phyloP scores from a whole-genome alignment of 129 eudicot genomes.

The Artemisia annua region DNA sequence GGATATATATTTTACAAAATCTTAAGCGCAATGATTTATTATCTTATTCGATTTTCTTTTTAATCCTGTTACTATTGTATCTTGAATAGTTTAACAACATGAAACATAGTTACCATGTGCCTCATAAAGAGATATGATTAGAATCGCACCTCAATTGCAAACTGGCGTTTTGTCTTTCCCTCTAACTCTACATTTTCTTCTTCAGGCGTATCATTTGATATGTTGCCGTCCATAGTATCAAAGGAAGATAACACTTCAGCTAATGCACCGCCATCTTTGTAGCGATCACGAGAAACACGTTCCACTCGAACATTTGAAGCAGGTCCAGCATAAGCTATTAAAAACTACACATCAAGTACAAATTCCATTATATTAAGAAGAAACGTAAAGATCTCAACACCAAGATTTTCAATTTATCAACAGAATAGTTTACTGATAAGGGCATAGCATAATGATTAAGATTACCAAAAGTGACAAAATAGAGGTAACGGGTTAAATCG shows the following conservation, averaged over 20 bases:
- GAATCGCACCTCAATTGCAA: conserved; percentile 52
- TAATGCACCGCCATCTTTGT: conserved; percentile 63
- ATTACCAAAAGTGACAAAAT: no score
- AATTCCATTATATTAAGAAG: background rate
- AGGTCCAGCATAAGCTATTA: conserved; percentile 88
- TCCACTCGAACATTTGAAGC: conserved; percentile 85
- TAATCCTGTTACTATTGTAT: conserved; percentile 15
- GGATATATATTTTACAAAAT: background rate
- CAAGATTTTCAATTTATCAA: no score
- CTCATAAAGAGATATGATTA: background rate
- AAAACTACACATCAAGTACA: conserved; percentile 44
- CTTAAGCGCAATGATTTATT: background rate
- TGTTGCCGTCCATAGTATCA: conserved; percentile 36
- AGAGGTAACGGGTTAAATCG: no score
- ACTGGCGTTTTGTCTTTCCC: conserved; percentile 34
- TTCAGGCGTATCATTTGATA: conserved; percentile 14
- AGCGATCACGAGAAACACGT: conserved; percentile 59
- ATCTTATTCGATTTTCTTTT: conserved; percentile 3
- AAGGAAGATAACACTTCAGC: conserved; percentile 64
- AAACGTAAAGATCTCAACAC: background rate
- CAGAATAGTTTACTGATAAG: no score
- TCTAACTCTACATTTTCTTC: conserved; percentile 28
- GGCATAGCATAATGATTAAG: no score
- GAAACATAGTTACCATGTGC: background rate
- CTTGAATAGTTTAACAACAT: background rate